Evolutionary conservation across 2,329 filamentous ascomycete genomes (phyloP).

Genomic region (Fusarium fujikuroi): DNA sequence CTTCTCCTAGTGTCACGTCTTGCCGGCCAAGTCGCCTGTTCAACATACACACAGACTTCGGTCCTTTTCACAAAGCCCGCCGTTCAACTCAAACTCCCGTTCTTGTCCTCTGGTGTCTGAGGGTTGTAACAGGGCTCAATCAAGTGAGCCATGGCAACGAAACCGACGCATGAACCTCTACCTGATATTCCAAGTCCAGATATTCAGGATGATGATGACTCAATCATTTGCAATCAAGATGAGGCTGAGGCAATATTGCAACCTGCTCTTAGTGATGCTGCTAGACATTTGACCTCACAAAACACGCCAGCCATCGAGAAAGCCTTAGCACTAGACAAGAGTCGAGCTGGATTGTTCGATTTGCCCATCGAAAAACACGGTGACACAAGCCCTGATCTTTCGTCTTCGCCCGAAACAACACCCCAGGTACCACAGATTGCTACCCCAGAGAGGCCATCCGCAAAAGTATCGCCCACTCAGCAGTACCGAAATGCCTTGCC

Average conservation of each 20-base stretch:
- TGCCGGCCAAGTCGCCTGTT: neutral
- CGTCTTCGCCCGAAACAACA: slow-evolving; percentile 32
- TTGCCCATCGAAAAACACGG: slow-evolving; percentile 33
- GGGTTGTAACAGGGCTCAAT: neutral
- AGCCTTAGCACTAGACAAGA: slow-evolving; percentile 62
- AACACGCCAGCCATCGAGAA: slow-evolving; percentile 68
- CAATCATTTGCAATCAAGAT: slow-evolving; percentile 58
- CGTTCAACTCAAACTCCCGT: neutral
- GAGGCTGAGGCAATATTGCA: slow-evolving; percentile 70
- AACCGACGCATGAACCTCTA: slow-evolving; percentile 4
- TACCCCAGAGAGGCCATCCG: slow-evolving; percentile 7
- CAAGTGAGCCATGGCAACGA: slow-evolving; percentile 23
- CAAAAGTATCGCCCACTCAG: slow-evolving; percentile 2
- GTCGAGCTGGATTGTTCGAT: slow-evolving; percentile 45
- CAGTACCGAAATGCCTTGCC: slow-evolving; percentile 33
- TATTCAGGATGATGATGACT: slow-evolving; percentile 33
- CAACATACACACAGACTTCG: slow-evolving; percentile 12
- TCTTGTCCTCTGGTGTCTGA: neutral
- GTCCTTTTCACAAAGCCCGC: slow-evolving; percentile 4
- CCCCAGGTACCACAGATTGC: slow-evolving; percentile 9
- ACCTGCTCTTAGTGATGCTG: slow-evolving; percentile 66
- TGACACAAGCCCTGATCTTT: slow-evolving; percentile 40
- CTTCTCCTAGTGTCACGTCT: slow-evolving; percentile 4
- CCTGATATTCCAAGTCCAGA: slow-evolving; percentile 10
- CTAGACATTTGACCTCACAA: slow-evolving; percentile 64